Evolutionary conservation across 805 yeast species (phyloP).

Genomic region (Pichia thaimueangensis): DNA sequence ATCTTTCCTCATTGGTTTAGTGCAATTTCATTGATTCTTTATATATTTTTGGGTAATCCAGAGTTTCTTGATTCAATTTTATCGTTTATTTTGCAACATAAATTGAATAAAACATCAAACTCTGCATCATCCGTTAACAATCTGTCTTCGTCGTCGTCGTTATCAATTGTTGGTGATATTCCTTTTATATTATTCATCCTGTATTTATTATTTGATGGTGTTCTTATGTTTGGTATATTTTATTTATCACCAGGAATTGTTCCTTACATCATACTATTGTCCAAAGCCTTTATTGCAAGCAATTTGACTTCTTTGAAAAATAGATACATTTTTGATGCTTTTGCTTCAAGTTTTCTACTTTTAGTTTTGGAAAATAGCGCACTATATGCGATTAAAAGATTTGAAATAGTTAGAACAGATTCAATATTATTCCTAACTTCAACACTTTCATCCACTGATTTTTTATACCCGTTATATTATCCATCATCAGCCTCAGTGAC

Average conservation of each 20-base stretch:
- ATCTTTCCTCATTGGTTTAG: slow-evolving; percentile 27
- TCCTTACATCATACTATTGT: slow-evolving; percentile 24
- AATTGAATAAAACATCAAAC: slow-evolving; percentile 18
- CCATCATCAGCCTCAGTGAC: slow-evolving; percentile 9
- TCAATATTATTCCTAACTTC: slow-evolving; percentile 4
- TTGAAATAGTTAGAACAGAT: slow-evolving; percentile 12
- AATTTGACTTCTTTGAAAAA: slow-evolving; percentile 27
- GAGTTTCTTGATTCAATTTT: slow-evolving; percentile 24
- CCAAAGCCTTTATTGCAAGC: slow-evolving; percentile 32
- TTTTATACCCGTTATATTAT: slow-evolving; percentile 6
- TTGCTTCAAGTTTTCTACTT: slow-evolving; percentile 20
- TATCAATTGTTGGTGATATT: slow-evolving; percentile 2
- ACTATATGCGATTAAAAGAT: slow-evolving; percentile 10
- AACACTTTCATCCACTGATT: slow-evolving; percentile 9
- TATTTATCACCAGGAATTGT: slow-evolving; percentile 21
- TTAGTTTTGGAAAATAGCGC: slow-evolving; percentile 15
- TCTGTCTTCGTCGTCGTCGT: background rate
- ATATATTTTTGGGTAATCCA: slow-evolving; percentile 23
- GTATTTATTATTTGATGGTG: slow-evolving; percentile 16
- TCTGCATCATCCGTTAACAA: no score
- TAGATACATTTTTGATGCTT: slow-evolving; percentile 25
- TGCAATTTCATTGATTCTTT: slow-evolving; percentile 16
- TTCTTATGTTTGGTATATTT: slow-evolving; percentile 17
- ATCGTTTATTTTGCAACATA: slow-evolving; percentile 23
- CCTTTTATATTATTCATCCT: slow-evolving; percentile 10